These are phyloP conservation scores for Ascochyta viciae-villosae DNA, from an alignment of 2,329 filamentous ascomycete genomes.

Conservation along the genomic window DNA sequence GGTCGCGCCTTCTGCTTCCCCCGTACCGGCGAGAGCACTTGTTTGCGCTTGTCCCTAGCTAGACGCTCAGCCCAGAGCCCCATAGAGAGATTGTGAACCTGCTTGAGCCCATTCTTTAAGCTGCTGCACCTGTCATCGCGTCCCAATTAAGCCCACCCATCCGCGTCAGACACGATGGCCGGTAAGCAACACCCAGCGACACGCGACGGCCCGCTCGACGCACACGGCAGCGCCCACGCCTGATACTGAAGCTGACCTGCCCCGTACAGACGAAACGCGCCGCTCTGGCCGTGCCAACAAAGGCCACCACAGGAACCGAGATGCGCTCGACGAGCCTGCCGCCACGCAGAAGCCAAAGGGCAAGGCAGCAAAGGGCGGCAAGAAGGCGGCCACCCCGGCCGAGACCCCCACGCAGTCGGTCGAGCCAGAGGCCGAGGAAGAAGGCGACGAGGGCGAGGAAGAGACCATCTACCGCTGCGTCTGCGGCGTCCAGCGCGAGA, in stretches of 20 bases:
- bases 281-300: conserved; percentile 96
- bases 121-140: conserved; percentile 37
- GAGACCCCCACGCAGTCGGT: conserved; percentile 52
- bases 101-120: conserved; percentile 44
- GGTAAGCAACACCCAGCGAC: conserved; percentile 61
- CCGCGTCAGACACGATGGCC: conserved; percentile 58
- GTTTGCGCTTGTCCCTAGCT: conserved; percentile 35
- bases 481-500: conserved; percentile 81
- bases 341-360: conserved; percentile 53
- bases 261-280: conserved; percentile 75
- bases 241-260: conserved; percentile 34
- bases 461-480: conserved; percentile 90
- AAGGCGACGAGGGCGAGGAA: conserved; percentile 60
- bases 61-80: conserved; percentile 29
- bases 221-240: conserved; percentile 18
- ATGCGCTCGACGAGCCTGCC: conserved; percentile 54
- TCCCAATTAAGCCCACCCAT: conserved; percentile 39
- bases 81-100: conserved; percentile 48
- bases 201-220: conserved; percentile 22
- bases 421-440: conserved; percentile 53
- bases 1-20: conserved; percentile 26
- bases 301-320: conserved; percentile 91
- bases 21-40: conserved; percentile 23
- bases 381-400: conserved; percentile 24
- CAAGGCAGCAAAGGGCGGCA: conserved; percentile 13